Evolutionary conservation across 1,139 yeast species (phyloP).

Genomic region (Blastobotrys petasosporus): DNA sequence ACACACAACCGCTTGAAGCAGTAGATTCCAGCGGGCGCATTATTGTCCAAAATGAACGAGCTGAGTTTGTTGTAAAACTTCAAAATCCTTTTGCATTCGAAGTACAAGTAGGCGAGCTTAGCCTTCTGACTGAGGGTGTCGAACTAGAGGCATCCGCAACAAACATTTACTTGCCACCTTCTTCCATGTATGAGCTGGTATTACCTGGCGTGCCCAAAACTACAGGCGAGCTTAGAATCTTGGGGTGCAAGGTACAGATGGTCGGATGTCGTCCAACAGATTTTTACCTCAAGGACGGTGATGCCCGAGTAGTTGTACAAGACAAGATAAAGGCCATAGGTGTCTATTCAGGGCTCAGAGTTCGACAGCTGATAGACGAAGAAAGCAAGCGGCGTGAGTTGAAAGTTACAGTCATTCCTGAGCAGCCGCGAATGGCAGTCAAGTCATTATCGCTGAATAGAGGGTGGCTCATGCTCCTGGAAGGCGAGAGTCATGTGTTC

Average conservation of each 20-base stretch:
- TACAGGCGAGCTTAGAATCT: conserved; percentile 39
- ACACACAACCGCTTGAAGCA: conserved; percentile 13
- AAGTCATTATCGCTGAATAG: conserved; percentile 51
- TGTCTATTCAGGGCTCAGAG: conserved; percentile 18
- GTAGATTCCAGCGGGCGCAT: conserved; percentile 7
- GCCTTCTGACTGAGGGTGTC: conserved; percentile 24
- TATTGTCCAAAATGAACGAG: conserved; percentile 27
- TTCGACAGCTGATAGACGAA: conserved; percentile 9
- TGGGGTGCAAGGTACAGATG: conserved; percentile 43
- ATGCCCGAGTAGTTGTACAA: conserved; percentile 17
- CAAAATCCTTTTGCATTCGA: conserved; percentile 83
- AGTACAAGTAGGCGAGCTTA: conserved; percentile 52
- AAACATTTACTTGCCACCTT: conserved; percentile 37
- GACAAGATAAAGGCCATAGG: conserved; percentile 32
- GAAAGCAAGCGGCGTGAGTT: conserved; percentile 8
- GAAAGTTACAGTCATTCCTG: conserved; percentile 45
- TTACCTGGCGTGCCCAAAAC: conserved; percentile 42
- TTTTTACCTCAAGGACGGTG: conserved; percentile 32
- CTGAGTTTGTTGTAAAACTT: conserved; percentile 44
- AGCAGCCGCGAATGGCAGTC: conserved; percentile 61
- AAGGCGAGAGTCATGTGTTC: conserved; percentile 60
- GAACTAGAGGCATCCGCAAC: conserved; percentile 21
- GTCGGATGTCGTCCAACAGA: conserved; percentile 40
- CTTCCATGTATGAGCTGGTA: conserved; percentile 36
- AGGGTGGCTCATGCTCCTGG: conserved; percentile 71